These are phyloP conservation scores for Schizonepeta tenuifolia DNA, from an alignment of 257 asterid genomes.

Conservation along the genomic window DNA sequence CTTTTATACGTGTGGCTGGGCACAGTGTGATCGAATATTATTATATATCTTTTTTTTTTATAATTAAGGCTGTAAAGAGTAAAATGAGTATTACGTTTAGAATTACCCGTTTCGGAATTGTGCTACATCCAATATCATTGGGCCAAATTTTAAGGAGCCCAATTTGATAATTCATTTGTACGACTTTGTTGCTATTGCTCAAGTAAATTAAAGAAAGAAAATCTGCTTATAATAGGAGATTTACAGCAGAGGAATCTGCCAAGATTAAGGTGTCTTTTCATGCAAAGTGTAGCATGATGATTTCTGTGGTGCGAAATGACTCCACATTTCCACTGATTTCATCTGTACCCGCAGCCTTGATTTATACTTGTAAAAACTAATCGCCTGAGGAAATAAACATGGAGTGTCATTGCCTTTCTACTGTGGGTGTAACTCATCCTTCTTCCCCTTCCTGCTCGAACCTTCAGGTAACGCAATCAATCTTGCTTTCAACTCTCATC, in stretches of 20 bases:
- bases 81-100: too few relatives aligned
- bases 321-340: constrained; percentile 26
- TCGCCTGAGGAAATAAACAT: constrained; percentile 32
- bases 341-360: constrained; percentile 15
- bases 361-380: not conserved
- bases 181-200: too few relatives aligned
- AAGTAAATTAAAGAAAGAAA: too few relatives aligned
- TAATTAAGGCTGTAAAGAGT: too few relatives aligned
- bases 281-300: constrained; percentile 25
- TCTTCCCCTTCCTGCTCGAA: constrained; percentile 41
- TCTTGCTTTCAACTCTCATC: not conserved
- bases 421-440: constrained; percentile 34
- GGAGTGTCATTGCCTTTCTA: constrained; percentile 53
- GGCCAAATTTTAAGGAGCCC: not conserved
- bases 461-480: constrained; percentile 38
- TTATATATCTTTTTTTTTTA: too few relatives aligned
- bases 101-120: too few relatives aligned
- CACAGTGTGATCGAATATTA: too few relatives aligned
- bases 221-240: too few relatives aligned
- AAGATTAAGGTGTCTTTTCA: constrained; percentile 18
- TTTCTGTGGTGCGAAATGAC: constrained; percentile 41
- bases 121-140: not conserved
- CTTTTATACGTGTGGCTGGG: too few relatives aligned
- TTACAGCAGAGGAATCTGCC: not conserved
- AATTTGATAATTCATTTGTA: not conserved